Conservation (phyloP, 139 green algal species). For the Chlorella sp. region DNA sequence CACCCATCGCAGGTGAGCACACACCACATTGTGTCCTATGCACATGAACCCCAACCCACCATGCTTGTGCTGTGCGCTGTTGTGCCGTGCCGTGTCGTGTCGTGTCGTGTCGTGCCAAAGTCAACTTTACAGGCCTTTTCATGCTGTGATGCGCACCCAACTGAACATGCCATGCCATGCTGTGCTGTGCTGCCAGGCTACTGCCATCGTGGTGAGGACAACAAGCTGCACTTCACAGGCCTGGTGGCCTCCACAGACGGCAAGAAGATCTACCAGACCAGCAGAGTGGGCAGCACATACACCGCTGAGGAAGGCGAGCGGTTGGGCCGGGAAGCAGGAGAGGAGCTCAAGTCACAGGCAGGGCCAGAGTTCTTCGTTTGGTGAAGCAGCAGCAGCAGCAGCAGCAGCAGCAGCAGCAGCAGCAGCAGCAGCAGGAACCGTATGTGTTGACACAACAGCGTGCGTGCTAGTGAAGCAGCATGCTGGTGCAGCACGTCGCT, state of each 20-base stretch:
- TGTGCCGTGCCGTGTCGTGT: not conserved
- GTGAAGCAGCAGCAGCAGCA: too few species aligned
- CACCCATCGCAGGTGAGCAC: conserved; percentile 86
- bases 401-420: too few species aligned
- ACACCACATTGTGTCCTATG: not conserved
- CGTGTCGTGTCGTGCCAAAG: too few species aligned
- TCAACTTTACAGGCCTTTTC: too few species aligned
- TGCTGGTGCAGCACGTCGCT: too few species aligned
- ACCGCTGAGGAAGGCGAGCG: not conserved
- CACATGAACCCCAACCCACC: not conserved
- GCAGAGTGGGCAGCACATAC: not conserved
- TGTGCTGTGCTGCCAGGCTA: not conserved
- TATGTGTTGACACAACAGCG: too few species aligned
- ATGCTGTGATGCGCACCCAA: not conserved
- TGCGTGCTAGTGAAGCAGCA: too few species aligned
- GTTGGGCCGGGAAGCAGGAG: not conserved
- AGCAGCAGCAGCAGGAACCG: too few species aligned
- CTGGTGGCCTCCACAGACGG: not conserved
- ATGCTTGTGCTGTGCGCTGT: not conserved
- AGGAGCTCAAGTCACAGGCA: not conserved
- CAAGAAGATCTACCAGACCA: not conserved
- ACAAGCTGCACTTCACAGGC: not conserved
- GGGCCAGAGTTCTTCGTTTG: not conserved
- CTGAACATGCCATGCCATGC: not conserved
- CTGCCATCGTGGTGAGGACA: not conserved